A percentile compares a stretch with the other conserved stretches of the same genome.
phyloP scores from a whole-genome alignment of 2,329 filamentous ascomycete genomes.

The Pestalotiopsis sp. region DNA sequence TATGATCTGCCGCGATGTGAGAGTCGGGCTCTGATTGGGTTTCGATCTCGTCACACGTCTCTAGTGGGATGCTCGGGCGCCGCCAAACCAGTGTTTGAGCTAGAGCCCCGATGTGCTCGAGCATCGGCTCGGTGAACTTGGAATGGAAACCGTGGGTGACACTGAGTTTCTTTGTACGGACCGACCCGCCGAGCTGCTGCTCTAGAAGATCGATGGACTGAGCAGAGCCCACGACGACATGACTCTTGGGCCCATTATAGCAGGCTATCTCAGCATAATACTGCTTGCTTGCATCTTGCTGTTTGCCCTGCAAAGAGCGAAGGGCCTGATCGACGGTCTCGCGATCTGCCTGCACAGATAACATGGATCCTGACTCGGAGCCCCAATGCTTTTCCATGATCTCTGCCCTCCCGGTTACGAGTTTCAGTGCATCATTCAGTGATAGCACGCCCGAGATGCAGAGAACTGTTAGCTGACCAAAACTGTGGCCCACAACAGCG shows the following conservation, averaged over 20 bases:
- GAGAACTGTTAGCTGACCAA: constrained; percentile 42
- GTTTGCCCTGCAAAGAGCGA: background rate
- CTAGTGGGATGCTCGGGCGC: constrained; percentile 16
- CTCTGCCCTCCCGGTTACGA: constrained; percentile 3
- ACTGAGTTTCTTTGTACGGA: constrained; percentile 18
- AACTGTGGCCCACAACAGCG: constrained; percentile 41
- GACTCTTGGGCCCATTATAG: constrained; percentile 20
- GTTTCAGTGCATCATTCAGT: constrained; percentile 4
- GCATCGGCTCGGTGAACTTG: constrained; percentile 16
- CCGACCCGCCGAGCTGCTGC: background rate
- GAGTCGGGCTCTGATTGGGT: background rate
- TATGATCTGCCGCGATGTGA: constrained; percentile 16
- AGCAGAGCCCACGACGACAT: constrained; percentile 19
- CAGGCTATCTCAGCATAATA: constrained; percentile 19
- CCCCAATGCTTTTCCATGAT: constrained; percentile 13
- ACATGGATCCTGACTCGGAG: constrained; percentile 11
- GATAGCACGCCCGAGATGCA: background rate
- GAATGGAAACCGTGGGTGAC: constrained; percentile 22
- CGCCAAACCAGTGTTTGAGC: constrained; percentile 10
- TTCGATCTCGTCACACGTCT: constrained; percentile 6
- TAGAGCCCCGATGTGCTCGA: constrained; percentile 7
- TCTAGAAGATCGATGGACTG: constrained; percentile 16
- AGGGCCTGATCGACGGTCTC: background rate
- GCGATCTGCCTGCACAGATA: constrained; percentile 5
- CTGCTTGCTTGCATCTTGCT: background rate